These are phyloP conservation scores for Phytophthora citricola DNA, from an alignment of 352 stramenopile genomes.

Conservation along the genomic window DNA sequence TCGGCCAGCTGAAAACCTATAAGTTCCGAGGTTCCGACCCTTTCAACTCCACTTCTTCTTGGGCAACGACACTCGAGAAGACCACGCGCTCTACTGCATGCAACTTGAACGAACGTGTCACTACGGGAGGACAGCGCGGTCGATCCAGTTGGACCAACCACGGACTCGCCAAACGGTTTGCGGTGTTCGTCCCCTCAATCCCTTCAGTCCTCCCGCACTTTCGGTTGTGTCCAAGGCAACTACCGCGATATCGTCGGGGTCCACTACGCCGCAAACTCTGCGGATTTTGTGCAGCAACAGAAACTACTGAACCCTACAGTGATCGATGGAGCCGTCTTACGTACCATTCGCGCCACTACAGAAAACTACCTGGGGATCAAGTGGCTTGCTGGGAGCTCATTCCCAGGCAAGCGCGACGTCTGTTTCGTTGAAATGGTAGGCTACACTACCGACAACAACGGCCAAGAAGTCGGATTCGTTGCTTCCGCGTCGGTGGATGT, in stretches of 20 bases:
- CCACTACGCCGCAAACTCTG: slow-evolving; percentile 41
- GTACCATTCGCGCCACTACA: slow-evolving; percentile 19
- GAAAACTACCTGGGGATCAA: slow-evolving; percentile 55
- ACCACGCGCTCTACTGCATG: slow-evolving; percentile 10
- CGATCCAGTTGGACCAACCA: slow-evolving; percentile 3
- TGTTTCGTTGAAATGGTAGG: slow-evolving; percentile 56
- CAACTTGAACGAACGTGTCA: slow-evolving; percentile 9
- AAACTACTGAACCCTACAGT: slow-evolving; percentile 44
- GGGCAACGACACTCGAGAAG: slow-evolving; percentile 28
- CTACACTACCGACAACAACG: slow-evolving; percentile 32
- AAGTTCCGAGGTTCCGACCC: slow-evolving; percentile 37
- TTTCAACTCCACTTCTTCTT: slow-evolving; percentile 20
- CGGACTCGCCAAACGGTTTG: slow-evolving; percentile 4
- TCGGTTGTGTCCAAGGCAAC: slow-evolving; percentile 47
- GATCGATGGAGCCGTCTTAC: slow-evolving; percentile 44
- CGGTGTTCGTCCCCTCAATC: neutral
- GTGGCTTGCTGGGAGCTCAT: slow-evolving; percentile 43
- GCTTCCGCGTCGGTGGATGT: slow-evolving; percentile 44
- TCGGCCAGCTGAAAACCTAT: slow-evolving; percentile 45
- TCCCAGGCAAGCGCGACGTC: slow-evolving; percentile 34
- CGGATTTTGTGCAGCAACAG: slow-evolving; percentile 48
- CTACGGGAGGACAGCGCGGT: neutral
- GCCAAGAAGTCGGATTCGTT: slow-evolving; percentile 42
- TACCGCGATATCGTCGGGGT: slow-evolving; percentile 52
- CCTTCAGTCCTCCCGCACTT: slow-evolving; percentile 49